Evolutionary conservation across 73 alveolate genomes (phyloP), one percentile per base, ranked within the genome.

Genomic region (Uronychia binucleata): DNA sequence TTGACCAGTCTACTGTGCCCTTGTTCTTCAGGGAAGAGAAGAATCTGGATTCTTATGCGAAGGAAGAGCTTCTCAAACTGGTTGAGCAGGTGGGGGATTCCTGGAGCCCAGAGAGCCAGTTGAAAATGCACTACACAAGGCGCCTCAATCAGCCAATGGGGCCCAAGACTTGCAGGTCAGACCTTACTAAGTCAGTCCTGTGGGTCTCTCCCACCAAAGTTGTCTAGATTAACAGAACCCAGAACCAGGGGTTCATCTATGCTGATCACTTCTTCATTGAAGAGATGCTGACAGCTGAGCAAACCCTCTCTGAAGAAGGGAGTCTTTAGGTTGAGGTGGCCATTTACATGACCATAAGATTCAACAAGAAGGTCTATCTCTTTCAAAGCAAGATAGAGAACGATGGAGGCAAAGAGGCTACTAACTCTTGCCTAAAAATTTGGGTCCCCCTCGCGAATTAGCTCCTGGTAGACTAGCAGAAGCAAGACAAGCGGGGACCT

Each of bases 101-200:
- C 0, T 74, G 81, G 33, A 28, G 59, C 25, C 58, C 8, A 28
- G 58, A 25, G 1, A 28, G 59, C 8, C 29, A 33, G 29, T 34
- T 34, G 31, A 74, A 74, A 82, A 67, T 74, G 1, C 60, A 30
- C 0, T 74, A 57, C 82, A 74, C 83, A 26, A 79, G 57, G 1
- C 82, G 60, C 1, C 74, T 82, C n/a, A 30, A 82, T 30, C 83
- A 74, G 34, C 77, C 77, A 33, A 26, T 82, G 8, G 89, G 89
- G 11, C 89, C 89, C 0, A 35, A 59, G 11, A 32, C 59, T 5
- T 82, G 89, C 74, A 67, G 30, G 14, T 26, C 77, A 33, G 58
- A 25, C 31, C 67, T 58, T 1, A 31, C 58, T 30, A 27, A 58
- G 19, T 0, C 74, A 14, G 26, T 57, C 19, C 74, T 74, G 29